These are phyloP conservation scores for Actinomortierella ambigua DNA, from an alignment of 371 early-diverging fungal species.

Conservation along the genomic window DNA sequence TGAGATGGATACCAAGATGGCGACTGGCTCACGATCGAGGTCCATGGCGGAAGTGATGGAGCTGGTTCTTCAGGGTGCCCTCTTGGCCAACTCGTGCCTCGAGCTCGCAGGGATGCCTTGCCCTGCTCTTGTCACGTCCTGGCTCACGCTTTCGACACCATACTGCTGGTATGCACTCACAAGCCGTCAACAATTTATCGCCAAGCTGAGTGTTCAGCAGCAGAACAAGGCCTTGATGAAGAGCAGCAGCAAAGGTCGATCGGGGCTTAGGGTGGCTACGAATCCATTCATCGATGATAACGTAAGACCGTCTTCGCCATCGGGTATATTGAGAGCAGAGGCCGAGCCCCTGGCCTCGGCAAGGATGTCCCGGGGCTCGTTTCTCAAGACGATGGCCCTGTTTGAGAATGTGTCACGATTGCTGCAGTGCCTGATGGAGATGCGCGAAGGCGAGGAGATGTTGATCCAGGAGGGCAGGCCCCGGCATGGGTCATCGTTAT, in stretches of 20 bases:
- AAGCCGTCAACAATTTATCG: no score
- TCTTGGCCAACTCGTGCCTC: slow-evolving; percentile 25
- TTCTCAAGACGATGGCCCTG: slow-evolving; percentile 37
- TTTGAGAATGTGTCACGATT: slow-evolving; percentile 31
- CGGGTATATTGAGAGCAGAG: no score
- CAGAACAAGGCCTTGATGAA: no score
- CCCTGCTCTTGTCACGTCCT: slow-evolving; percentile 30
- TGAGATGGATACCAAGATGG: no score
- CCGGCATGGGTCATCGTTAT: neutral
- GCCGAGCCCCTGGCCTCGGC: no score
- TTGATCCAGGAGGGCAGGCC: neutral
- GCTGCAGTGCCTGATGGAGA: slow-evolving; percentile 40
- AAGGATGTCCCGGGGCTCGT: slow-evolving; percentile 18
- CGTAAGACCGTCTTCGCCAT: no score
- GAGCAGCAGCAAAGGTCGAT: no score
- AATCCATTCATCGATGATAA: no score
- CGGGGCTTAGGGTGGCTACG: no score
- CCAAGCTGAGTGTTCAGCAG: no score
- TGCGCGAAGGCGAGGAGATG: slow-evolving; percentile 39
- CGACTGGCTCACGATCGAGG: no score
- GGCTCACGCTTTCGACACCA: slow-evolving; percentile 30
- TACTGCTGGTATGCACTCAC: slow-evolving; percentile 24
- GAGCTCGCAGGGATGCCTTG: slow-evolving; percentile 28
- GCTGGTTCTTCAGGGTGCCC: slow-evolving; percentile 27
- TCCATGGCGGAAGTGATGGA: slow-evolving; percentile 25